Base-by-base conservation (phyloP, 129 eudicot genomes). In the Tagetes patula region DNA sequence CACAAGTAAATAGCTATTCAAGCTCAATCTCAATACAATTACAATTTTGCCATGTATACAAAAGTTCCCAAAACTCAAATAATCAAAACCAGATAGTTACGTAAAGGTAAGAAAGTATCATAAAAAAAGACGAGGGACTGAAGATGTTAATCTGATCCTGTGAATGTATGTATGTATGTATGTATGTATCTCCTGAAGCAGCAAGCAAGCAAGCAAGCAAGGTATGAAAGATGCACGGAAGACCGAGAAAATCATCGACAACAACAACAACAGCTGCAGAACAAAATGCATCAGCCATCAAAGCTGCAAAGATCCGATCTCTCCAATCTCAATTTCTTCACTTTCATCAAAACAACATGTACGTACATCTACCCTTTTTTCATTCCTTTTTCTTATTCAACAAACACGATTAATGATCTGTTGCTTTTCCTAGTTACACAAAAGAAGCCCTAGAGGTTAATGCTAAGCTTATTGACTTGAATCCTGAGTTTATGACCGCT, bases 401-500 rank as follows among this genome's bases (percentile, higher is more conserved):
- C 10, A 33, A 53, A 62, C 52, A 20, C 27, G 27, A 20, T 20
- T 5, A 59, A 50, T 72, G 75, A 72, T 80, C 60, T 48, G 2
- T 56, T 55, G 49, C 2, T 2, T 1, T 67, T 49, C 14, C 65
- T 71, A 94, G 99, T 8, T 94, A 90, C 82, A 87, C 96, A 2
- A 83, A 86, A 76, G 97, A 94, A 84, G 99, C 97, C 46, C 69
- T 90, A 33, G 91, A 83, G 14, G 46, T 85, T 32, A 90, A 83
- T 41, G 87, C 96, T 3, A 86, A 86, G 81, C 93, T 94, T 11
- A 49, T 90, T 33, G 89, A 82, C 70, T 71, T 73, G 4, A 94
- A 94, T 79, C 99, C 97, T 0, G 99, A 94, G 84, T 84, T 78
- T 54, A 72, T 83, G 78, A 86, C 97, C 1, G 99, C 89, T 43